Evolutionary conservation across 2,329 filamentous ascomycete species (phyloP).

Genomic region (Phaeophleospora eucalypticola): DNA sequence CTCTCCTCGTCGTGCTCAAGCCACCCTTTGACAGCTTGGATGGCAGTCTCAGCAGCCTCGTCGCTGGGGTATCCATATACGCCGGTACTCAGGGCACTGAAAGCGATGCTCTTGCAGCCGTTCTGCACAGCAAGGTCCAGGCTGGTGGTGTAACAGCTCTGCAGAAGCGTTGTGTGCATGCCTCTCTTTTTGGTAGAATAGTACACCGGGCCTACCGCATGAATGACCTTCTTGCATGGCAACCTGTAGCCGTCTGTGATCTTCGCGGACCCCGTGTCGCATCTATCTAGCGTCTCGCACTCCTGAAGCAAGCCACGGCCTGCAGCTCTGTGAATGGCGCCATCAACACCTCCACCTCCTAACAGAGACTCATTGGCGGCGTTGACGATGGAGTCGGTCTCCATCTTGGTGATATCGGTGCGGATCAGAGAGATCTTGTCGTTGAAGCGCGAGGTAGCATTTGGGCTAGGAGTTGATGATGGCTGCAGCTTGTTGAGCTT

Average conservation of each 20-base stretch:
- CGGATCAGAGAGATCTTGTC: constrained; percentile 65
- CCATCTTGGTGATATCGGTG: constrained; percentile 76
- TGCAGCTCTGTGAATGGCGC: constrained; percentile 76
- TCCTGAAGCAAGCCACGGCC: constrained; percentile 65
- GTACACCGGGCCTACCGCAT: constrained; percentile 86
- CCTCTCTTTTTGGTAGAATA: constrained; percentile 37
- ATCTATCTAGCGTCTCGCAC: constrained; percentile 68
- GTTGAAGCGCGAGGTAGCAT: constrained; percentile 57
- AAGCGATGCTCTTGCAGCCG: constrained; percentile 68
- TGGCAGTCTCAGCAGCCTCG: constrained; percentile 69
- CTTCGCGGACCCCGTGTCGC: constrained; percentile 73
- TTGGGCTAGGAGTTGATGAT: constrained; percentile 31
- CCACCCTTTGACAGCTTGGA: constrained; percentile 56
- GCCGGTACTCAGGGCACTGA: constrained; percentile 81
- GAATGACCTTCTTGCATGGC: constrained; percentile 75
- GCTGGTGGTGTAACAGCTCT: constrained; percentile 65
- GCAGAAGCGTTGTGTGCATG: constrained; percentile 44
- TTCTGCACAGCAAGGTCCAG: constrained; percentile 68
- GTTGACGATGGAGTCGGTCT: constrained; percentile 83
- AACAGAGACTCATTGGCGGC: constrained; percentile 76
- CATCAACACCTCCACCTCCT: constrained; percentile 80
- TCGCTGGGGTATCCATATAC: constrained; percentile 79
- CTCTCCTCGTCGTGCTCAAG: constrained; percentile 43
- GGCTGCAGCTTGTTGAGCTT: constrained; percentile 48
- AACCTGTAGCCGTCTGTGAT: constrained; percentile 75